Conservation (phyloP, 2,329 filamentous ascomycete genomes). For the Samsoniella hepiali region DNA sequence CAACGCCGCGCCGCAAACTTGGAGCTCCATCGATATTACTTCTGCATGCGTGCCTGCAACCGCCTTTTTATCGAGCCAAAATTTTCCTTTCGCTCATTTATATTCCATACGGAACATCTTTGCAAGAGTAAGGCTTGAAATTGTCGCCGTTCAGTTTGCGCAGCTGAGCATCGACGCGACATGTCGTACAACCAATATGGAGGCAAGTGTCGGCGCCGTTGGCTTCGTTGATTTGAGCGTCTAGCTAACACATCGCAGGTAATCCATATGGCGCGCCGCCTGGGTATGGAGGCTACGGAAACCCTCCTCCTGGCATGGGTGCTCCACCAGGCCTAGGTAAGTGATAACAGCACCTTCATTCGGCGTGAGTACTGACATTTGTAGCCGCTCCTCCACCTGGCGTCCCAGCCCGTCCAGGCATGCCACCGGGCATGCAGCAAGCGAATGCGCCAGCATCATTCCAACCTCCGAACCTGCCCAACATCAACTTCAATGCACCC, state of each 20-base stretch:
- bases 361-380: slow-evolving; percentile 17
- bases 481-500: slow-evolving; percentile 97
- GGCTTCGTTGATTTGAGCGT: background rate
- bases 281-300: slow-evolving; percentile 65
- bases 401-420: slow-evolving; percentile 77
- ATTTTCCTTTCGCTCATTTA: background rate
- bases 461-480: slow-evolving; percentile 92
- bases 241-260: slow-evolving; percentile 21
- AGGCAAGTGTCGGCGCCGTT: slow-evolving; percentile 35
- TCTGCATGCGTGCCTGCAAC: background rate
- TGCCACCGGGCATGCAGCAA: slow-evolving; percentile 75
- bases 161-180: slow-evolving; percentile 5
- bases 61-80: background rate
- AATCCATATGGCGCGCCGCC: slow-evolving; percentile 72
- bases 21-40: slow-evolving; percentile 13
- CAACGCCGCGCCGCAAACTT: slow-evolving; percentile 21
- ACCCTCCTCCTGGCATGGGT: slow-evolving; percentile 52
- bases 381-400: slow-evolving; percentile 68
- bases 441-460: slow-evolving; percentile 70
- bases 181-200: slow-evolving; percentile 62
- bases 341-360: slow-evolving; percentile 25
- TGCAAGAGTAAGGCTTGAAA: background rate
- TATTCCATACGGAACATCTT: no score
- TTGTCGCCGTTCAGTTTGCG: background rate
- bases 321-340: slow-evolving; percentile 81